phyloP scores from a whole-genome alignment of 495 filamentous ascomycete genomes.

The Trichoderma reesei region DNA sequence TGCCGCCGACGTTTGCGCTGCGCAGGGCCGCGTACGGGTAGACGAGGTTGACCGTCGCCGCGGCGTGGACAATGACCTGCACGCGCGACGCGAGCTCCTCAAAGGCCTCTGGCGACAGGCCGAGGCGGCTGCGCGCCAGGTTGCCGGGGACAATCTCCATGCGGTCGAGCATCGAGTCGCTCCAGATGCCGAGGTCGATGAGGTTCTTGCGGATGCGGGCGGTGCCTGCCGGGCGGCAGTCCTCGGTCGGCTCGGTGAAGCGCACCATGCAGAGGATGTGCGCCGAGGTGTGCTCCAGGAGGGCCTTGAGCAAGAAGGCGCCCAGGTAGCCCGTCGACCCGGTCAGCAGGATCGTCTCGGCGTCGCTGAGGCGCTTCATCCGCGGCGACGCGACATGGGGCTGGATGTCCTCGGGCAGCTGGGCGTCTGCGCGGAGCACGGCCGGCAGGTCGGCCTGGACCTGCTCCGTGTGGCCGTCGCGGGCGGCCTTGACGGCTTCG shows the following conservation, averaged over 20 bases:
- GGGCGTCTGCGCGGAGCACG: conserved; percentile 47
- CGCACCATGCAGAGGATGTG: conserved; percentile 59
- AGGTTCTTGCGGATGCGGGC: conserved; percentile 52
- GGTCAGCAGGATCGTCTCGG: conserved; percentile 40
- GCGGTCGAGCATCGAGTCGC: conserved; percentile 57
- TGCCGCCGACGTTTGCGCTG: conserved; percentile 49
- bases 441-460: conserved; percentile 56
- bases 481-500: conserved; percentile 44
- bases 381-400: conserved; percentile 28
- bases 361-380: conserved; percentile 44
- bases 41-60: conserved; percentile 57
- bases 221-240: conserved; percentile 44
- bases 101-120: conserved; percentile 46
- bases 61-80: conserved; percentile 56
- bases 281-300: conserved; percentile 44
- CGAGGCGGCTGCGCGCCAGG: conserved; percentile 47
- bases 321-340: conserved; percentile 34
- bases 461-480: conserved; percentile 55
- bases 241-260: conserved; percentile 46
- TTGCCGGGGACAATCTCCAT: conserved; percentile 58
- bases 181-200: conserved; percentile 55
- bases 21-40: conserved; percentile 57
- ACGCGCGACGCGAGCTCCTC: conserved; percentile 45
- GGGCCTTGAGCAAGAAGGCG: conserved; percentile 29
- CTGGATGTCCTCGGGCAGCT: conserved; percentile 48